A percentile compares a stretch with the other conserved stretches of the same genome.
phyloP scores from a whole-genome alignment of 2,329 filamentous ascomycete genomes.

The Graphilbum ipis-grandicollis region DNA sequence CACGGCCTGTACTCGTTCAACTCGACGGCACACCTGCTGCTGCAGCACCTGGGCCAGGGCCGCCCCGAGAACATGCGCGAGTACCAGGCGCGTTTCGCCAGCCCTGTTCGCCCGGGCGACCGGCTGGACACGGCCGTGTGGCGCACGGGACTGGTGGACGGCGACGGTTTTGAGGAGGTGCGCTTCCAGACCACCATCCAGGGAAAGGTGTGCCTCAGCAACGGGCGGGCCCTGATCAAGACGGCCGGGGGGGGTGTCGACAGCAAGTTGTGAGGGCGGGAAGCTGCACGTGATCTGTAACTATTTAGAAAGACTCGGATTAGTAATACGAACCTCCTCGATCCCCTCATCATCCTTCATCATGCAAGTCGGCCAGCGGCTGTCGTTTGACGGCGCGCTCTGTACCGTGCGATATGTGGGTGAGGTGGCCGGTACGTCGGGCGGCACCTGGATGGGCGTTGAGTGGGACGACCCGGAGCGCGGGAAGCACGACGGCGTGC shows the following conservation, averaged over 20 bases:
- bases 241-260: slow-evolving; percentile 35
- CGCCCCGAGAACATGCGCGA: slow-evolving; percentile 70
- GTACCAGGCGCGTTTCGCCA: slow-evolving; percentile 78
- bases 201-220: slow-evolving; percentile 71
- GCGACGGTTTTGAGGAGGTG: slow-evolving; percentile 66
- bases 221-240: slow-evolving; percentile 67
- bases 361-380: slow-evolving; percentile 59
- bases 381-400: slow-evolving; percentile 59
- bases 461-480: slow-evolving; percentile 85
- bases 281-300: no score
- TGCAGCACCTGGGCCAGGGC: slow-evolving; percentile 56
- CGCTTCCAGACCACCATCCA: slow-evolving; percentile 64
- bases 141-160: slow-evolving; percentile 66
- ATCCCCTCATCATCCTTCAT: no score
- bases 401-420: slow-evolving; percentile 82
- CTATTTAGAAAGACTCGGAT: no score
- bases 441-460: slow-evolving; percentile 78
- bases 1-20: slow-evolving; percentile 87
- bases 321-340: no score
- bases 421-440: slow-evolving; percentile 54
- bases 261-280: slow-evolving; percentile 40
- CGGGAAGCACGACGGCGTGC: slow-evolving; percentile 80
- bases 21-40: slow-evolving; percentile 52
- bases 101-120: slow-evolving; percentile 68
- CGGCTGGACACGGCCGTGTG: slow-evolving; percentile 70